Evolutionary conservation across 2,329 filamentous ascomycete genomes (phyloP), one percentile per base, ranked within the genome.

Genomic region (Sporothrix pallida): DNA sequence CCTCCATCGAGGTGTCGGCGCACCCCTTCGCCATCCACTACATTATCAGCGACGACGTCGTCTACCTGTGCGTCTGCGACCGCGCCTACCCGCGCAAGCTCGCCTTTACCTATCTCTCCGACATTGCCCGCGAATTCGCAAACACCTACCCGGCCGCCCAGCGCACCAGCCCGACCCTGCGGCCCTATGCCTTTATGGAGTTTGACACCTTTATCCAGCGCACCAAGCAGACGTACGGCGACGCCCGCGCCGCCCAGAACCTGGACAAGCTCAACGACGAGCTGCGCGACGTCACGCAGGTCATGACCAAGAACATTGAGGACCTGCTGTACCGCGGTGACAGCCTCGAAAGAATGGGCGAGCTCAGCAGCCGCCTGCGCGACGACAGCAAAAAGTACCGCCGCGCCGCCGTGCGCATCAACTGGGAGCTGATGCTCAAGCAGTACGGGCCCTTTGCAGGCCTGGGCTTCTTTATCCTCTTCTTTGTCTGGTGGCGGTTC

Each of bases 281-380:
- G 87, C 89, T 99, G 77, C 92, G 95, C 82, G 96, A 98, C 83
- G 97, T 99, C 72, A 98, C 96, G 0, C 95, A 98, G 84, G 95
- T 99, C 80, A 99, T 99, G 97, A 98, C 95, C 73, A 98, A 98
- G 89, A 99, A 99, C 83, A 98, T 99, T 78, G 96, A 99, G 86
- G 96, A 99, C 82, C 85, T 99, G 80, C 86, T 99, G 71, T 99
- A 99, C 82, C 87, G 97, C 75, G 96, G 96, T 42, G 96, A 99
- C 81, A 96, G 91, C 79, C 84, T 99, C 78, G 96, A 99, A 84
- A 89, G 94, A 79, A 99, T 99, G 96, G 95, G 96, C 75, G 95
- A 98, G 84, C 92, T 98, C 80, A 97, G 93, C 79, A 92, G 90
- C 73, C 87, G 95, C 75, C 83, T 99, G 81, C 87, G 93, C 76